phyloP scores from a whole-genome alignment of 176 grass and related monocot genomes.

The Phragmites australis region DNA sequence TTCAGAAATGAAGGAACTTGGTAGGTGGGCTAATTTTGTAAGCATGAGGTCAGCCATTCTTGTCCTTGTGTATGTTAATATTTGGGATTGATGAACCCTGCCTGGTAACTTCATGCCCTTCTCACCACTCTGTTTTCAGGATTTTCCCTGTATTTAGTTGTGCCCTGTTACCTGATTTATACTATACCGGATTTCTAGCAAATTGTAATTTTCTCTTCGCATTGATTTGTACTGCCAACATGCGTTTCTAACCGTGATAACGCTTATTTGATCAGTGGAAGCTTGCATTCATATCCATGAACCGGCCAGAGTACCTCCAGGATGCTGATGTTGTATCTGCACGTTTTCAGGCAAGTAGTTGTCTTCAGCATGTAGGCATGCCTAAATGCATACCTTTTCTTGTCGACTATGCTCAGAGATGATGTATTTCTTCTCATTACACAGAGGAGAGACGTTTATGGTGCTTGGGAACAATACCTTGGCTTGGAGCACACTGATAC shows the following conservation, averaged over 20 bases:
- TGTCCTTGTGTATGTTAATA: conserved; percentile 10
- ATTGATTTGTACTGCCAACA: conserved; percentile 2
- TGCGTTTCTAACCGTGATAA: conserved; percentile 22
- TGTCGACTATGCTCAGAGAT: conserved; percentile 20
- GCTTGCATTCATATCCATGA: conserved; percentile 69
- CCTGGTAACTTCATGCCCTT: not conserved
- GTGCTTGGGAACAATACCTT: conserved; percentile 85
- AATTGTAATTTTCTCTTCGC: not conserved
- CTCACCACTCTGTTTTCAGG: not conserved
- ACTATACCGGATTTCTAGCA: not conserved
- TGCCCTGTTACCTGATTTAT: conserved; percentile 7
- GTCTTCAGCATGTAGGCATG: conserved; percentile 23
- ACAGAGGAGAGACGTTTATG: conserved; percentile 67
- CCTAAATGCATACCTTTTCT: conserved; percentile 2
- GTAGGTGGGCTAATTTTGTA: not conserved
- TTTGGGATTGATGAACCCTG: not conserved
- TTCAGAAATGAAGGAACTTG: not conserved
- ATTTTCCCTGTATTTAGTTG: not conserved
- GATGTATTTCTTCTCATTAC: conserved; percentile 32
- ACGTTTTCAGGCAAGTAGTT: conserved; percentile 67
- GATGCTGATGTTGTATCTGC: conserved; percentile 62
- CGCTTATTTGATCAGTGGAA: conserved; percentile 61
- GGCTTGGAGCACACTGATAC: conserved; percentile 77
- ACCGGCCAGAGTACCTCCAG: conserved; percentile 70
- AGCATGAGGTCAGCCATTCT: not conserved